Conservation (phyloP, 2,329 filamentous ascomycete genomes). For the Pseudogymnoascus verrucosus region DNA sequence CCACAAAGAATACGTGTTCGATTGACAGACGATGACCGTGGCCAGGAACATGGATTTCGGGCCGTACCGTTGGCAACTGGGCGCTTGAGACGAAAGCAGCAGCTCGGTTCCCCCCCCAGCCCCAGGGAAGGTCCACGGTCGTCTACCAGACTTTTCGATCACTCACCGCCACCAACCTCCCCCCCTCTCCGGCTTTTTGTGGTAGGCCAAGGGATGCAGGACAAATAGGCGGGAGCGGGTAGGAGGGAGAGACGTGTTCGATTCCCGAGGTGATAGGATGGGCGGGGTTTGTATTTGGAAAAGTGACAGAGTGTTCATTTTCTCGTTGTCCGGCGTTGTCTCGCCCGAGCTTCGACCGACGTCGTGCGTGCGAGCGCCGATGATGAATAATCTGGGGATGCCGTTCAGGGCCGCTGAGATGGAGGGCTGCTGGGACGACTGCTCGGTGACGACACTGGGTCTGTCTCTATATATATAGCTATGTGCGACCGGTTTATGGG, state of each 20-base stretch:
- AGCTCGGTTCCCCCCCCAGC: background rate
- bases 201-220: background rate
- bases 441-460: background rate
- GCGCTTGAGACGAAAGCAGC: background rate
- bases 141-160: background rate
- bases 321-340: background rate
- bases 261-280: background rate
- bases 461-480: background rate
- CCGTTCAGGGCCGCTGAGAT: background rate
- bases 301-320: background rate
- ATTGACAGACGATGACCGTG: background rate
- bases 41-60: constrained; percentile 1
- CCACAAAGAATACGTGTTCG: background rate
- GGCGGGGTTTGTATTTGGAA: background rate
- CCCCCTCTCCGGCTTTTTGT: background rate
- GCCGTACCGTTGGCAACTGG: background rate
- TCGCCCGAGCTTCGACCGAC: background rate
- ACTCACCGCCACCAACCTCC: background rate
- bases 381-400: too few relatives aligned
- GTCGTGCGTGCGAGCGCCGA: background rate
- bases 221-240: background rate
- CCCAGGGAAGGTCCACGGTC: too few relatives aligned
- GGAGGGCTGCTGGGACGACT: background rate
- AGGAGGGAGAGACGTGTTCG: background rate
- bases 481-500: background rate